Conservation (phyloP, 768 basidiomycete genomes). For the Termitomyces sp. region DNA sequence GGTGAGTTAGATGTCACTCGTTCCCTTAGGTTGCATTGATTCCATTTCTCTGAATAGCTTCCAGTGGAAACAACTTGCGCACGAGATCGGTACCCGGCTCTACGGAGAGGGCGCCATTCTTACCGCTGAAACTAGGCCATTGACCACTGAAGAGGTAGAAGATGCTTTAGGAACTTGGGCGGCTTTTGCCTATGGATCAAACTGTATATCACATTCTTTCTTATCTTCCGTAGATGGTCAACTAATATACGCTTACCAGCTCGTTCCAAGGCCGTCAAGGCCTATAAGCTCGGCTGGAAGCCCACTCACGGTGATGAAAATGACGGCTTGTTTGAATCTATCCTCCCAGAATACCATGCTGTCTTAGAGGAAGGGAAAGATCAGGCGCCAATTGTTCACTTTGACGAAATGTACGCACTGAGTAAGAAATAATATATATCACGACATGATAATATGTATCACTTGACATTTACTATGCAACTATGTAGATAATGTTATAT, state of each 20-base stretch:
- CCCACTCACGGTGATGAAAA: conserved; percentile 12
- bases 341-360: conserved; percentile 9
- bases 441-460: too few species aligned
- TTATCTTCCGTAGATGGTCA: not conserved
- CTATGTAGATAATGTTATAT: too few species aligned
- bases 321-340: conserved; percentile 13
- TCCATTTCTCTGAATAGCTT: not conserved
- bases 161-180: conserved; percentile 11
- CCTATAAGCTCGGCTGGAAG: conserved; percentile 12
- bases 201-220: conserved; percentile 4
- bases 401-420: conserved; percentile 16
- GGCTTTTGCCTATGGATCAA: conserved; percentile 13
- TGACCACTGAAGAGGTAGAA: conserved; percentile 4
- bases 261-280: conserved; percentile 12
- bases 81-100: conserved; percentile 13
- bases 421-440: conserved; percentile 1
- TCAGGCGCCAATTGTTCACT: conserved; percentile 13
- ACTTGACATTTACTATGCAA: too few species aligned
- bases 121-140: conserved; percentile 9
- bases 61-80: conserved; percentile 12
- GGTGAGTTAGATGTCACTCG: not conserved
- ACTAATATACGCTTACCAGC: not conserved
- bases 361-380: conserved; percentile 14
- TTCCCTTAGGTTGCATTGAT: not conserved
- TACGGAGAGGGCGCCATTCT: conserved; percentile 6